phyloP scores from a whole-genome alignment of 371 early-diverging fungal genomes.

The Mucor mucedo region DNA sequence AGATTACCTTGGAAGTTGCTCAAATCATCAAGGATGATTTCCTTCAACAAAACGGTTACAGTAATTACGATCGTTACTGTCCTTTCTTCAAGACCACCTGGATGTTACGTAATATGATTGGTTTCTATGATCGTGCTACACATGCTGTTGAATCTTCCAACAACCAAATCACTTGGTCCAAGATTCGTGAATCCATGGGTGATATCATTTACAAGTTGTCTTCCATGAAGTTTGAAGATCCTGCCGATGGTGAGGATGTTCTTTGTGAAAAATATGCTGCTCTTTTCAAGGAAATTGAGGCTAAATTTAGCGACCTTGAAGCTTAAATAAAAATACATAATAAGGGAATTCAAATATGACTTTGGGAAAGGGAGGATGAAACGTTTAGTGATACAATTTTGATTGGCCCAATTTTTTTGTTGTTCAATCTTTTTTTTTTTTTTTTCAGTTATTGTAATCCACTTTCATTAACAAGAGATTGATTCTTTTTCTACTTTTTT shows the following conservation, averaged over 20 bases:
- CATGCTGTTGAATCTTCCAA: constrained; percentile 93
- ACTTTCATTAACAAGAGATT: not conserved
- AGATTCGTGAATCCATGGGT: constrained; percentile 91
- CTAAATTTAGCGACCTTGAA: constrained; percentile 79
- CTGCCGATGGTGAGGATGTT: constrained; percentile 91
- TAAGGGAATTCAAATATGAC: too few relatives aligned
- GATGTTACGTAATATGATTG: constrained; percentile 98
- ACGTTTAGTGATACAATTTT: constrained; percentile 5
- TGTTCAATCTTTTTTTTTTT: not conserved
- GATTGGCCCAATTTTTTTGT: not conserved
- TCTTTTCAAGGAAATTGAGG: constrained; percentile 95
- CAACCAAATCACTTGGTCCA: constrained; percentile 93
- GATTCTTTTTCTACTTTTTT: too few relatives aligned
- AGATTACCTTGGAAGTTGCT: constrained; percentile 98
- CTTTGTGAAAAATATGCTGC: constrained; percentile 84
- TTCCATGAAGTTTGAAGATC: constrained; percentile 99
- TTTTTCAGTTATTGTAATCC: not conserved
- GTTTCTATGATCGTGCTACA: constrained; percentile 94
- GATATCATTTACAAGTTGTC: constrained; percentile 97
- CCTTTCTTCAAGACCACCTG: constrained; percentile 99
- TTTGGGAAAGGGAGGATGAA: not conserved
- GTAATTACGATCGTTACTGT: constrained; percentile 99
- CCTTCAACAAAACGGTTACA: constrained; percentile 99
- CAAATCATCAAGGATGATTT: constrained; percentile 99
- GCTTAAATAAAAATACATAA: constrained; percentile 29